Percentiles rank a stretch among this genome's conserved stretches.
phyloP scores from a whole-genome alignment of 2,329 filamentous ascomycete genomes.

The Colletotrichum zoysiae region DNA sequence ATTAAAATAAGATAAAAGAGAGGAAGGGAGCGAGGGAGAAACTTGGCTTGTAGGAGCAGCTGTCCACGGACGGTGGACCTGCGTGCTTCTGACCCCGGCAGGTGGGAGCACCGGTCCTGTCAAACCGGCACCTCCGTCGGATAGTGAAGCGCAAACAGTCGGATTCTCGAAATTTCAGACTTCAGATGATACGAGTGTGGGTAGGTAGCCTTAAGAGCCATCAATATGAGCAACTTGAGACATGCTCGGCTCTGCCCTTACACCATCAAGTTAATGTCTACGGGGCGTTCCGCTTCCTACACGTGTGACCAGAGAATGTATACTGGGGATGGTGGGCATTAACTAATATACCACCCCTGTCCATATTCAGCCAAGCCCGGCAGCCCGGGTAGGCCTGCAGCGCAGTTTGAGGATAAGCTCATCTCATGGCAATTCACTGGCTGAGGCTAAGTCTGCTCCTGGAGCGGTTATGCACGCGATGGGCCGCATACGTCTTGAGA shows the following conservation, averaged over 20 bases:
- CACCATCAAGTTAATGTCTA: background rate
- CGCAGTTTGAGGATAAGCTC: background rate
- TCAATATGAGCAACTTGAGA: background rate
- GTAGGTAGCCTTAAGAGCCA: background rate
- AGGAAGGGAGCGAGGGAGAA: background rate
- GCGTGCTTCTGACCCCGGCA: background rate
- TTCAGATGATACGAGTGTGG: background rate
- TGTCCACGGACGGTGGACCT: background rate
- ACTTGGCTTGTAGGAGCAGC: background rate
- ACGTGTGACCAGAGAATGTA: background rate
- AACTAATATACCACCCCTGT: background rate
- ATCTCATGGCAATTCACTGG: background rate
- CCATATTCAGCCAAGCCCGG: background rate
- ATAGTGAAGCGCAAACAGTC: background rate
- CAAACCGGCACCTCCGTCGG: background rate
- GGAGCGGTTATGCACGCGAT: background rate
- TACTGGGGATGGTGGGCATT: background rate
- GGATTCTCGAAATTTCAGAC: background rate
- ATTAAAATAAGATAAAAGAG: background rate
- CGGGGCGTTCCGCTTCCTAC: conserved; percentile 1
- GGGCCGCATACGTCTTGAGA: background rate
- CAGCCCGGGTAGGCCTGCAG: background rate
- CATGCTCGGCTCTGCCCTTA: background rate
- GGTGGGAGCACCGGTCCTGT: background rate
- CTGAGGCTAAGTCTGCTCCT: background rate